A percentile compares a stretch with the other conserved stretches of the same genome.
Evolutionary conservation across 2,329 filamentous ascomycete genomes (phyloP).

Genomic region (Fusarium hainanense): DNA sequence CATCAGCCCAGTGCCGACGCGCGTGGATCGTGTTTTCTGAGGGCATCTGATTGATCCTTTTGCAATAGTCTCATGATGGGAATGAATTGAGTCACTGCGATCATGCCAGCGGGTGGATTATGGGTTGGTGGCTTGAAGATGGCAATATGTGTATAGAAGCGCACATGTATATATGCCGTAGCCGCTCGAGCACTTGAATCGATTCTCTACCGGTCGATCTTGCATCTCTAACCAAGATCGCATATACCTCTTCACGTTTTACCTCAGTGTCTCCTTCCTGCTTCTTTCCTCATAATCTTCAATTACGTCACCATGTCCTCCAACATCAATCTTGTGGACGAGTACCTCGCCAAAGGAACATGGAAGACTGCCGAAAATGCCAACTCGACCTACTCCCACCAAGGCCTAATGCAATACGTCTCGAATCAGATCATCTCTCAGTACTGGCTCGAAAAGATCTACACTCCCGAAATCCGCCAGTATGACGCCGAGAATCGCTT

Average conservation of each 20-base stretch:
- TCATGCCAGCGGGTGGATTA: conserved; percentile 8
- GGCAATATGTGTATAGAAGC: background rate
- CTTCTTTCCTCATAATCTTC: too few species aligned
- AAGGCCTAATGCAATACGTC: conserved; percentile 43
- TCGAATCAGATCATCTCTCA: conserved; percentile 42
- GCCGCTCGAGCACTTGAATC: fast-evolving
- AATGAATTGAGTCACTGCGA: background rate
- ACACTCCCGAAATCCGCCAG: conserved; percentile 34
- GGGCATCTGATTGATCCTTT: background rate
- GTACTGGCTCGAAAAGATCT: conserved; percentile 43
- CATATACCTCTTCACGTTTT: fast-evolving
- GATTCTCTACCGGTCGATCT: background rate
- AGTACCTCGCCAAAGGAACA: conserved; percentile 38
- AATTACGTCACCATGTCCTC: conserved; percentile 10
- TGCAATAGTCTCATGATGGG: background rate
- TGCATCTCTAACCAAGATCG: background rate
- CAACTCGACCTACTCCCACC: conserved; percentile 43
- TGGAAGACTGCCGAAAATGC: conserved; percentile 42
- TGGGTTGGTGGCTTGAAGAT: background rate
- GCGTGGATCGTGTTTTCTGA: conserved; percentile 26
- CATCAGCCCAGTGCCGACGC: conserved; percentile 17
- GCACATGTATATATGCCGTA: background rate
- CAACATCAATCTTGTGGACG: conserved; percentile 34
- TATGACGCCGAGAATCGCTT: conserved; percentile 38
- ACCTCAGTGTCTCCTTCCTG: background rate